Base-by-base conservation (phyloP, 2,329 filamentous ascomycete species). In the Claviceps fusiformis region DNA sequence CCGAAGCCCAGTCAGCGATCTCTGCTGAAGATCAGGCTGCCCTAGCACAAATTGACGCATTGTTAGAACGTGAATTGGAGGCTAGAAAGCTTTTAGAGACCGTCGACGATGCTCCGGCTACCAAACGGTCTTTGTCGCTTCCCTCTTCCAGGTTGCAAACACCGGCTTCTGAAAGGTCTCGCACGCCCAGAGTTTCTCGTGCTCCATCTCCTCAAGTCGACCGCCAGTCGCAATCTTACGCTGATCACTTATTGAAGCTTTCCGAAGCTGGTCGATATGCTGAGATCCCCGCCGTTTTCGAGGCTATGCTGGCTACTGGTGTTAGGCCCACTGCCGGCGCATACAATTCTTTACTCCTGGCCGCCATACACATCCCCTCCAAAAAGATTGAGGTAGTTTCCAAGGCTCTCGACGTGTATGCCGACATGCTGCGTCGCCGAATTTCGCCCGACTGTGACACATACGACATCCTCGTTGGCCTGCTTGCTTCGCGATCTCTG, bases 361-460 rank as follows among this genome's bases (percentile, higher is more conserved):
- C 93, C 6, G 90, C 90, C 15, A 89, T 96, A 58, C 80, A 89
- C 62, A 79, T 96, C 19, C 88, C 91, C 8, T 76, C 78, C 29
- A 85, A 88, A 68, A 87, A 85, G 69, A 86, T 86, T 54, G 87
- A 95, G 71, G 83, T 93, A 53, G 88, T 95, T 15, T 86, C 89
- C 58, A 95, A 95, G 73, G 90, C 89, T 5, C 78, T 97, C 53
- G 91, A 95, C 72, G 87, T 98, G 53, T 98, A 97, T 69, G 86
- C 90, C 17, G 91, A 97, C 67, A 97, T 98, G 93, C 82, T 95
- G 62, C 83, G 86, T 60, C 86, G 91, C 60, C 86, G 85, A 62
- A 85, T 97, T 29, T 73, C 80, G 24, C 91, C 92, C 8, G 86
- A 96, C 67, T 83, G 84, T 54, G 81, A 87, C 56, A 97, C 92